These are phyloP conservation scores for Botrytis porri DNA, from an alignment of 2,329 filamentous ascomycete species.

Conservation along the genomic window DNA sequence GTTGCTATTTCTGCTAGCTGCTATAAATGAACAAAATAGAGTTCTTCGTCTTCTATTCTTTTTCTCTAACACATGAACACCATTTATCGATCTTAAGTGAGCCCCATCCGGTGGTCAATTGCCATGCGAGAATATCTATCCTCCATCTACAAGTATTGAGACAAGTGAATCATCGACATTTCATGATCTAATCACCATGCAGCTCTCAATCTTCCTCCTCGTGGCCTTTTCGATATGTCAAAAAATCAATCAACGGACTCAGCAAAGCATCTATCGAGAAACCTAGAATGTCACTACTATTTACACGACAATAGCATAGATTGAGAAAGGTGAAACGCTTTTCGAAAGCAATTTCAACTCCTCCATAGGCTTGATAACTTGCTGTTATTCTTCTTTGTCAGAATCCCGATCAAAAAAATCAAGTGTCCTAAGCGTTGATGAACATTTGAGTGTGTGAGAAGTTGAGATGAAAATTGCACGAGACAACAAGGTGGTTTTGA, in stretches of 20 bases:
- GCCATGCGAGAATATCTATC: no score
- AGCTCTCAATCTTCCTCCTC: no score
- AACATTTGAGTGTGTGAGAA: background rate
- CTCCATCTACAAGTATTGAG: no score
- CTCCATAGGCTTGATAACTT: background rate
- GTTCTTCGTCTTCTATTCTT: background rate
- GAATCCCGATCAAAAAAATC: background rate
- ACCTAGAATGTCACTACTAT: background rate
- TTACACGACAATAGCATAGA: background rate
- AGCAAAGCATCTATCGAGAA: background rate
- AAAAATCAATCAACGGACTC: no score
- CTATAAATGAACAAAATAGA: background rate
- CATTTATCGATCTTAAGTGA: background rate
- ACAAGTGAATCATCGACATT: no score
- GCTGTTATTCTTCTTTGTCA: background rate
- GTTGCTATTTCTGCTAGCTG: background rate
- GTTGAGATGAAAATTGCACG: background rate
- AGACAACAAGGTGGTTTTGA: background rate
- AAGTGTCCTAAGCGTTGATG: rapidly evolving
- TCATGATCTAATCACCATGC: no score
- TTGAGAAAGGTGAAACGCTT: background rate
- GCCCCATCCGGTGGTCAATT: no score
- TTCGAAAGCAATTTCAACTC: background rate
- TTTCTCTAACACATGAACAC: background rate
- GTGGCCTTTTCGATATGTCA: no score